Percentiles rank a stretch among this genome's conserved stretches.
phyloP scores from a whole-genome alignment of 176 grass and related monocot genomes.

The Tuctoria greenei region DNA sequence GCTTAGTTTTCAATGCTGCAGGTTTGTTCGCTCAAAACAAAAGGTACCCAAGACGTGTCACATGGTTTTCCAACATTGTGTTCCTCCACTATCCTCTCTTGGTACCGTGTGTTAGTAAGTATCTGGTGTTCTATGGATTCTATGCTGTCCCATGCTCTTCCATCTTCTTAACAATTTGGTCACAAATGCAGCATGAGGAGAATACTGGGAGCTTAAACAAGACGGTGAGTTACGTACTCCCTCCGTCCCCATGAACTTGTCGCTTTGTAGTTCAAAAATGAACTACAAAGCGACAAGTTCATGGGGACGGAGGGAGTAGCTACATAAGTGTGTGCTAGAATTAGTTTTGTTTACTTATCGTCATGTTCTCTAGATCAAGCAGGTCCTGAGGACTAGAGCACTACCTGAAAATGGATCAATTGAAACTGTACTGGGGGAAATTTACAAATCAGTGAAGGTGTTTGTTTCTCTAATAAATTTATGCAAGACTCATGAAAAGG shows the following conservation, averaged over 20 bases:
- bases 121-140: conserved; percentile 31
- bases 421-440: conserved; percentile 49
- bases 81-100: conserved; percentile 63
- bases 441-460: conserved; percentile 62
- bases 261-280: no score
- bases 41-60: conserved; percentile 40
- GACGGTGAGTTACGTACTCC: conserved; percentile 59
- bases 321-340: conserved; percentile 7
- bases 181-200: conserved; percentile 81
- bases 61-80: conserved; percentile 62
- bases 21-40: conserved; percentile 49
- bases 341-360: background rate
- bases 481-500: conserved; percentile 77
- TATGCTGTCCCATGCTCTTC: conserved; percentile 9
- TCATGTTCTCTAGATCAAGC: conserved; percentile 65
- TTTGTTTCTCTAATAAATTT: conserved; percentile 62
- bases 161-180: conserved; percentile 32
- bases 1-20: conserved; percentile 40
- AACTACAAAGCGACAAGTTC: no score
- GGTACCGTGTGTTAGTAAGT: conserved; percentile 80
- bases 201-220: conserved; percentile 67
- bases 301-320: no score
- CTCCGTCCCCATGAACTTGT: no score
- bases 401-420: conserved; percentile 45
- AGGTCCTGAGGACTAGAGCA: conserved; percentile 54